Evolutionary conservation across 2,329 filamentous ascomycete genomes (phyloP), one percentile per base, ranked within the genome.

Genomic region (Basipetospora sp.): DNA sequence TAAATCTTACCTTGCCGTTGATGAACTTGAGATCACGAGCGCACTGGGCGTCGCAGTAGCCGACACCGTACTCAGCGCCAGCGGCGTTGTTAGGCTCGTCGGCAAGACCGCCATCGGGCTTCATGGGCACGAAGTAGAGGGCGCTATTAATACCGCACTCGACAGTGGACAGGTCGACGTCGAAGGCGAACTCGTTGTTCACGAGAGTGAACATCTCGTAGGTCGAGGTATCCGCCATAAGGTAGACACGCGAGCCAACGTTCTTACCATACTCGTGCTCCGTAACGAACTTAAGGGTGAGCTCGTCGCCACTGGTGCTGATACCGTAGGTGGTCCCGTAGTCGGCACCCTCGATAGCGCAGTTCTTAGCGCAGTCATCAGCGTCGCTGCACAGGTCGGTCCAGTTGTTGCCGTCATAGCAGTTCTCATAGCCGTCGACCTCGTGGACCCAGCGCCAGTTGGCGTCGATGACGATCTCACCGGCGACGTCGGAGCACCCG

Each of bases 71-170:
- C 50, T 65, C 62, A 47, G 68, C 67, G 36, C 58, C 58, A 20
- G 57, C 58, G 39, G 53, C 50, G 53, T 61, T 71, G 52, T 55
- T 58, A 16, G 56, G 38, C 45, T 63, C 64, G 47, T 58, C 60
- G 49, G 51, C 47, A 48, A 59, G 52, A 38, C 67, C 69, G 45
- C 67, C 68, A 41, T 70, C 64, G 25, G 59, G 54, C 15, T 69
- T 62, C 70, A 74, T 74, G 43, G 64, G 56, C 13, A 67, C 60
- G 34, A 72, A 65, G 56, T 78, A 78, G 27, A 80, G 54, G 19
- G 75, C 75, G 37, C 72, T 73, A 55, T 81, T 80, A 43, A 80
- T 54, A 38, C 77, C 77, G 47, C 77, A 81, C 25, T 48, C 67
- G 18, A 79, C 60, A 40, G 66, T 65, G 19, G 72, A 77, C 20